A percentile compares a stretch with the other conserved stretches of the same genome.
phyloP scores from a whole-genome alignment of 305 asterid genomes.

The Salvia sclarea region DNA sequence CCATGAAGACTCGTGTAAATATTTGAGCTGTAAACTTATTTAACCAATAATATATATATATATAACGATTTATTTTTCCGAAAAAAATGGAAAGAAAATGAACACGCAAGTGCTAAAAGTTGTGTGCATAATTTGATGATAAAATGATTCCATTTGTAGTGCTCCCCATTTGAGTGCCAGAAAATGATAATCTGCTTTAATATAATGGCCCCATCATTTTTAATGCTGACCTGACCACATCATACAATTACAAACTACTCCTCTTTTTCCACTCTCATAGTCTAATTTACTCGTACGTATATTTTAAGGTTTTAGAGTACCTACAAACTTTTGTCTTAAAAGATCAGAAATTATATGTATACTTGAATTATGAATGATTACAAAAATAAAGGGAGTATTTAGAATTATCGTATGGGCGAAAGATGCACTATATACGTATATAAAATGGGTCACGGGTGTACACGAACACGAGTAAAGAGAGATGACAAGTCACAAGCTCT shows the following conservation, averaged over 20 bases:
- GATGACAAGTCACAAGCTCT: conserved; percentile 30
- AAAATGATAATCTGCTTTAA: conserved; percentile 31
- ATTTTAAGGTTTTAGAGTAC: too few species aligned
- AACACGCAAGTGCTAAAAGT: not conserved
- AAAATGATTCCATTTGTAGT: not conserved
- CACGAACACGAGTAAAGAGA: not conserved
- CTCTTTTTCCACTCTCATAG: too few species aligned
- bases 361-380: too few species aligned
- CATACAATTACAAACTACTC: not conserved
- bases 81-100: not conserved
- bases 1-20: not conserved
- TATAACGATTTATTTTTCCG: not conserved
- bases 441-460: conserved; percentile 34
- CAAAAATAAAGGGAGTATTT: too few species aligned
- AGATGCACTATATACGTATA: too few species aligned
- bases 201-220: conserved; percentile 25
- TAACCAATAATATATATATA: too few species aligned
- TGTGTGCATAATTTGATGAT: not conserved
- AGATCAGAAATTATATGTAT: too few species aligned
- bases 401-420: too few species aligned
- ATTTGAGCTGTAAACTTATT: not conserved
- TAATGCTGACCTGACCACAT: conserved; percentile 19
- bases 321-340: too few species aligned
- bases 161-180: conserved; percentile 37
- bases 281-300: too few species aligned